Conservation (phyloP, 805 yeast species). For the Cyberlindnera suaveolens region DNA sequence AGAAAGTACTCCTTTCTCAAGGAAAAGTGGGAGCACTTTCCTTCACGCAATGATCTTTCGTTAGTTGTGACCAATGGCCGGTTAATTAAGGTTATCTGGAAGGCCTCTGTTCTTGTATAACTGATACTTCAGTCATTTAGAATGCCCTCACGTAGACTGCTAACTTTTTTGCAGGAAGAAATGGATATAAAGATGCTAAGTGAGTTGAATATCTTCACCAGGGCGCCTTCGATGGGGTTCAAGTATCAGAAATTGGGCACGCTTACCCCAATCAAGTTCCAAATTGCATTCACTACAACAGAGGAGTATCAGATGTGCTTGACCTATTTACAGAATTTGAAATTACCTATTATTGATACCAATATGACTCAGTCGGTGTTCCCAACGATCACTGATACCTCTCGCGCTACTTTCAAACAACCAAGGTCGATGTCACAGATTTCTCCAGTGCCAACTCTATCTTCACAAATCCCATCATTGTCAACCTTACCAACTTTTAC, state of each 20-base stretch:
- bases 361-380: constrained; percentile 1
- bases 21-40: constrained; percentile 21
- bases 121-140: neutral
- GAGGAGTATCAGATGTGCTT: constrained; percentile 6
- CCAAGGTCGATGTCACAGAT: too few species aligned
- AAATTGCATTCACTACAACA: constrained; percentile 4
- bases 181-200: neutral
- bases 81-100: constrained; percentile 14
- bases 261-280: constrained; percentile 2
- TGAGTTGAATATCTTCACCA: constrained; percentile 10
- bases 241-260: constrained; percentile 2
- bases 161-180: constrained; percentile 8
- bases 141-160: neutral
- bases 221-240: constrained; percentile 21
- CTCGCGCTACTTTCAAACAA: too few species aligned
- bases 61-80: constrained; percentile 4
- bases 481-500: too few species aligned
- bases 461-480: too few species aligned
- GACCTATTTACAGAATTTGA: neutral
- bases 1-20: constrained; percentile 19
- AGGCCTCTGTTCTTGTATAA: constrained; percentile 15
- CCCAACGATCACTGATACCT: neutral
- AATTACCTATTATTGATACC: neutral
- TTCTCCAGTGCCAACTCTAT: too few species aligned
- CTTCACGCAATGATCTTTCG: constrained; percentile 17